Conservation (phyloP, 352 stramenopile species). For the Globisporangium mamillatum region DNA sequence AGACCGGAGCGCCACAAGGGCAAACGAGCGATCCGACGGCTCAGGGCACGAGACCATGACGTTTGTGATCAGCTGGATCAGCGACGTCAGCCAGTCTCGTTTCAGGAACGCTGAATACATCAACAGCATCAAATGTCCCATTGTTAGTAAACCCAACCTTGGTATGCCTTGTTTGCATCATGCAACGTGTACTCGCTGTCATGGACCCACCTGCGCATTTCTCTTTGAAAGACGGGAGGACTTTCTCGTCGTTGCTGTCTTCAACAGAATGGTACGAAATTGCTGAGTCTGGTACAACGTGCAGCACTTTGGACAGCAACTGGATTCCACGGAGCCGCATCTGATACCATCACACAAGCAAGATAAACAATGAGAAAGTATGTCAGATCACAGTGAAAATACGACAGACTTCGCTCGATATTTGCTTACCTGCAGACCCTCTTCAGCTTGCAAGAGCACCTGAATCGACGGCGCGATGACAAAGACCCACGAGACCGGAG, state of each 20-base stretch:
- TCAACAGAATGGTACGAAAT: neutral
- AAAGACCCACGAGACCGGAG: conserved; percentile 48
- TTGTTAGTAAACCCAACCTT: no score
- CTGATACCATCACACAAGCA: neutral
- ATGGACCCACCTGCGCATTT: conserved; percentile 6
- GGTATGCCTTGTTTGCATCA: neutral
- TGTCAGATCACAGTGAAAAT: neutral
- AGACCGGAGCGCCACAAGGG: conserved; percentile 33
- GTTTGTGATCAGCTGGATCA: conserved; percentile 64
- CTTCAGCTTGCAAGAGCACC: conserved; percentile 36
- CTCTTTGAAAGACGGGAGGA: conserved; percentile 5
- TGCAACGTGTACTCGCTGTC: neutral
- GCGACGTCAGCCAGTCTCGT: conserved; percentile 51
- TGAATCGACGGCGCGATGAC: conserved; percentile 36
- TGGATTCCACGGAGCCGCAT: conserved; percentile 8
- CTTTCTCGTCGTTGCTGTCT: neutral
- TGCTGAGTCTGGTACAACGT: neutral
- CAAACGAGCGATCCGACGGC: conserved; percentile 30
- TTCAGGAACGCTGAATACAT: conserved; percentile 21
- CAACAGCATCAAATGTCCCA: no score
- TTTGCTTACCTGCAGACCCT: conserved; percentile 23
- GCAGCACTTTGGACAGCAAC: conserved; percentile 6
- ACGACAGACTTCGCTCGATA: neutral
- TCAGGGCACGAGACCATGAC: conserved; percentile 69
- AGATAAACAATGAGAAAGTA: neutral